phyloP scores from a whole-genome alignment of 2,329 filamentous ascomycete species.

The Ascochyta clinopodiicola region DNA sequence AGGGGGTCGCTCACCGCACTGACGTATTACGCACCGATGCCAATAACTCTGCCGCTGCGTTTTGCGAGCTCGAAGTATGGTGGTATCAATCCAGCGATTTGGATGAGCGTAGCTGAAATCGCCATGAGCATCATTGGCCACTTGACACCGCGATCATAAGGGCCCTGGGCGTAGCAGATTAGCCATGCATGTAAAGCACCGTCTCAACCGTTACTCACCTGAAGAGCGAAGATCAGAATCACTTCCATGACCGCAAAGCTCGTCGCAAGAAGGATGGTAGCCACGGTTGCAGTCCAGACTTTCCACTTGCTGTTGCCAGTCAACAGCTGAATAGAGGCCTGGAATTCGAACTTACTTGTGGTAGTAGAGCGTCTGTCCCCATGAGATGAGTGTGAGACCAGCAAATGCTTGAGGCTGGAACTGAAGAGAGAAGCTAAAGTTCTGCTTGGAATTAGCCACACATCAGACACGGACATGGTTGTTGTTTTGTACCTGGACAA shows the following conservation, averaged over 20 bases:
- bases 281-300: conserved; percentile 54
- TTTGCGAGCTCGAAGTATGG: conserved; percentile 70
- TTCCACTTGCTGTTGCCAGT: conserved; percentile 52
- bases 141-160: conserved; percentile 61
- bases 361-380: conserved; percentile 62
- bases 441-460: conserved; percentile 42
- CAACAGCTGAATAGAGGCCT: neutral
- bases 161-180: conserved; percentile 49
- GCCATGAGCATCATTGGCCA: conserved; percentile 65
- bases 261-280: conserved; percentile 51
- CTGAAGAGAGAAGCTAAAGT: conserved; percentile 62
- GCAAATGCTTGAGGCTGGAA: conserved; percentile 63
- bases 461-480: neutral
- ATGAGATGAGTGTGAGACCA: conserved; percentile 57
- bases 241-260: conserved; percentile 62
- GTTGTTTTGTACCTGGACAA: conserved; percentile 53
- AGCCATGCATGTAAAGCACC: neutral
- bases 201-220: conserved; percentile 48
- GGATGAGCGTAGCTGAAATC: conserved; percentile 63
- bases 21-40: conserved; percentile 59
- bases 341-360: conserved; percentile 47
- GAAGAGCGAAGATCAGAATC: conserved; percentile 63
- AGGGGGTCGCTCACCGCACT: neutral
- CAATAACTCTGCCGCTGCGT: conserved; percentile 65
- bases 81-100: conserved; percentile 64